Percentiles rank a stretch among this genome's conserved stretches.
Conservation (phyloP, 495 filamentous ascomycete genomes). For the Neurospora sp. region DNA sequence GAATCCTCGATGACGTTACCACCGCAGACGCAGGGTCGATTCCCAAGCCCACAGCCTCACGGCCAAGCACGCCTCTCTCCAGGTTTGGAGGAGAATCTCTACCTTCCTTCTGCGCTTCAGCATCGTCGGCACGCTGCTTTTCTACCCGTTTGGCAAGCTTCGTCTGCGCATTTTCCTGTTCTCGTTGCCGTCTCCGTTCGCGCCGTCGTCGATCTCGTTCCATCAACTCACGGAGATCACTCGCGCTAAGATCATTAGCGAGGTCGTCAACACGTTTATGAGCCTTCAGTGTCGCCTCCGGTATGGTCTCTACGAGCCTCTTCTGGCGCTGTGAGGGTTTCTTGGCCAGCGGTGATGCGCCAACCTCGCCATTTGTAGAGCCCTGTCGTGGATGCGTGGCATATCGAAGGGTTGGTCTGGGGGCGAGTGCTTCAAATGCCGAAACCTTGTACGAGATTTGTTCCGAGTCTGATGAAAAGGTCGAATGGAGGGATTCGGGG, state of each 20-base stretch:
- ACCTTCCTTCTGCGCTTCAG: constrained; percentile 28
- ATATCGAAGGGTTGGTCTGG: constrained; percentile 68
- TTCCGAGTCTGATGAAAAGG: constrained; percentile 60
- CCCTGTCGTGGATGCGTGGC: constrained; percentile 49
- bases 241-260: constrained; percentile 71
- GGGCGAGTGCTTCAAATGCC: constrained; percentile 61
- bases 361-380: constrained; percentile 7
- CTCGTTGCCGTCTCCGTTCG: constrained; percentile 60
- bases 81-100: constrained; percentile 41
- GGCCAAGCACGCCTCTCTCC: constrained; percentile 43
- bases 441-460: constrained; percentile 65
- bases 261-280: constrained; percentile 67
- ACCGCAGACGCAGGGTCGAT: constrained; percentile 34
- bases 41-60: constrained; percentile 36
- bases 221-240: constrained; percentile 70
- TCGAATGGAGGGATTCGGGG: constrained; percentile 63
- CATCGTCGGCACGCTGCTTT: constrained; percentile 46
- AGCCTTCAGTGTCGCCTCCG: constrained; percentile 55
- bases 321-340: constrained; percentile 31
- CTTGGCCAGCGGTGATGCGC: constrained; percentile 13
- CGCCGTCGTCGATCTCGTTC: constrained; percentile 71
- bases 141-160: constrained; percentile 60
- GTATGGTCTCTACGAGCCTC: constrained; percentile 38
- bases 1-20: constrained; percentile 35
- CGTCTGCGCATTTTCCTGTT: constrained; percentile 60